Evolutionary conservation across 2,329 filamentous ascomycete species (phyloP), one percentile per base, ranked within the genome.

Genomic region (Aspergillus nomiae): DNA sequence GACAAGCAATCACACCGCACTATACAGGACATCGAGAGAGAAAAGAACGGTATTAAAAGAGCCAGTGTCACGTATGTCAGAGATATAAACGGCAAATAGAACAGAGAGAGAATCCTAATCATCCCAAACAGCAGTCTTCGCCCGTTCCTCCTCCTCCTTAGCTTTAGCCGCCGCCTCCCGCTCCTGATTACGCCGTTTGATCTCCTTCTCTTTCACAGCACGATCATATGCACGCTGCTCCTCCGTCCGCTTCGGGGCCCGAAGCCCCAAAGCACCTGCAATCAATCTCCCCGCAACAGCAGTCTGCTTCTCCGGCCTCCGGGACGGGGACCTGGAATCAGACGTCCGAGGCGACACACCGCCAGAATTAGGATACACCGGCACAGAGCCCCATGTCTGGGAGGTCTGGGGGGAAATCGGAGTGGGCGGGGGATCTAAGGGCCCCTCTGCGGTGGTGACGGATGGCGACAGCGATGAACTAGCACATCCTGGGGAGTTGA

Each of bases 241-340:
- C 66, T 96, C 92, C 1, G 92, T 97, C 76, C 89, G 86, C 81
- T 87, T 90, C 36, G 92, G 92, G 38, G 89, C 88, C 72, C 89
- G 88, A 60, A 97, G 86, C 0, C 95, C 95, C 68, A 98, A 81
- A 0, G 92, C 93, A 4, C 91, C 91, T 0, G 92, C 93, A 75
- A 99, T 98, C 86, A 99, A 85, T 63, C 95, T 85, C 65, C 91
- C 87, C 6, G 95, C 95, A 45, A 96, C 92, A 0, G 93, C 92
- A 65, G 96, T 96, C 65, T 94, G 96, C 83, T 97, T 99, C 79
- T 97, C 94, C 0, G 93, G 94, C 45, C 91, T 82, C 16, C 73
- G 71, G 11, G 69, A 54, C 9, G 70, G 50, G 4, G 65, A 58
- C 32, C 65, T 57, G 58, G 61, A 65, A 55, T 51, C 64, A 46